Conservation (phyloP, 257 asterid species). For the Linderniella brevidens region DNA sequence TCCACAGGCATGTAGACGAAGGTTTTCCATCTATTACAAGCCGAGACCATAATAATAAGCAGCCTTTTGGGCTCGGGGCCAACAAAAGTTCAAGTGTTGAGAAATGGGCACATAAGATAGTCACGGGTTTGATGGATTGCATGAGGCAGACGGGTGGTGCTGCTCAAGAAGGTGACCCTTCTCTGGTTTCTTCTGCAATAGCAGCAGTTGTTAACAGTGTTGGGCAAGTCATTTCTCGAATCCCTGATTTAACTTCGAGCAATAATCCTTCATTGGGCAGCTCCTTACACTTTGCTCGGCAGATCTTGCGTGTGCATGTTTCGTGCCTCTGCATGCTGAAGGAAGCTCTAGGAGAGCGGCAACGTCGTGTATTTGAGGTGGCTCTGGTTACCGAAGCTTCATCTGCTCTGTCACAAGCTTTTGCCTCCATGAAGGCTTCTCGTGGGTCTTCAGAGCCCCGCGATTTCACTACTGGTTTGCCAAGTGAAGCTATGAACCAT, state of each 20-base stretch:
- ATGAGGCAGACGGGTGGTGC: slow-evolving; percentile 99
- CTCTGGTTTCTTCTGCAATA: slow-evolving; percentile 84
- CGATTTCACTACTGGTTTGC: slow-evolving; percentile 16
- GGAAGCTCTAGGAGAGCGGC: slow-evolving; percentile 98
- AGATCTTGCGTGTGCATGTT: slow-evolving; percentile 66
- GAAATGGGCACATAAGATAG: slow-evolving; percentile 67
- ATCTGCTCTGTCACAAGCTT: slow-evolving; percentile 52
- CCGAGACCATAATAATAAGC: slow-evolving; percentile 59
- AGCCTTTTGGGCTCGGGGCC: slow-evolving; percentile 39
- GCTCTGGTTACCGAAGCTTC: slow-evolving; percentile 93
- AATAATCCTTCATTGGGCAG: slow-evolving; percentile 42
- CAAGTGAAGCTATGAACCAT: slow-evolving; percentile 27
- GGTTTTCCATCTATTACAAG: slow-evolving; percentile 41
- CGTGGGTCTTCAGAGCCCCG: too few relatives aligned
- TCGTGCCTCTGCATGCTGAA: slow-evolving; percentile 69
- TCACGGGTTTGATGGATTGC: slow-evolving; percentile 81
- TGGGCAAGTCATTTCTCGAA: slow-evolving; percentile 58
- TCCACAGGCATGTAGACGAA: slow-evolving; percentile 70
- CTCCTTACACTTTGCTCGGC: slow-evolving; percentile 49
- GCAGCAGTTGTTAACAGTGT: slow-evolving; percentile 69
- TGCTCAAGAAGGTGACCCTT: slow-evolving; percentile 99
- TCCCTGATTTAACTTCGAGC: slow-evolving; percentile 51
- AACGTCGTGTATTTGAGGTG: slow-evolving; percentile 91
- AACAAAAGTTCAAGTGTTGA: slow-evolving; percentile 42
- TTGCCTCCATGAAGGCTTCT: slow-evolving; percentile 58